Base-by-base conservation (phyloP, 2,329 filamentous ascomycete genomes). In the Fusarium redolens region DNA sequence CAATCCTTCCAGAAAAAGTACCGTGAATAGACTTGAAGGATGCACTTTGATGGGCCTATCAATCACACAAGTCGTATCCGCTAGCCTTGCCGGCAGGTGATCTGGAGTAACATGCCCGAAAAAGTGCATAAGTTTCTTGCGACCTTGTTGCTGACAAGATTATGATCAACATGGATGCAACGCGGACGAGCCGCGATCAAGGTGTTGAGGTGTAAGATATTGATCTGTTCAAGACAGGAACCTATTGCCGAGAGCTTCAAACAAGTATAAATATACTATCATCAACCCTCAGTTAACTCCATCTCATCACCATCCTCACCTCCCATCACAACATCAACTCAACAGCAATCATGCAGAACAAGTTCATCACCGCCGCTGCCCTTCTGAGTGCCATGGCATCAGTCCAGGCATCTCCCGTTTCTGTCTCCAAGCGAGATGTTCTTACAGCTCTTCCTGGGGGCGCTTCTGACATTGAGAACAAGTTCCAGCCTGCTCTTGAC, bases 401-500 rank as follows among this genome's bases (percentile, higher is more conserved):
- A 20, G 60, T 73, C 37, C 56, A 67, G 30, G 75, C 72, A 30
- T 66, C 66, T 15, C 73, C 75, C 3, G 61, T 68, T n/a, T 44
- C 25, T 28, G 33, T 58, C 7, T 41, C 69, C 25, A 67, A 76
- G 65, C 66, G 77, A 50, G 76, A 79, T 33, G 73, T 80, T 37
- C 67, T 80, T 47, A 69, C 74, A 2, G 76, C 81, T 12, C 76
- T 84, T 3, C 80, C 80, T 1, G 71, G 78, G 33, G 66, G 69
- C n/a, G 82, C 82, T 9, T 77, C 79, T 9, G 78, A 78, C 15
- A 61, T 75, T 33, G 82, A 83, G 62, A 74, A 79, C 41, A 77
- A 76, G 58, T 82, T 78, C 68, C 82, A 84, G 68, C 82, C 82
- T 13, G 64, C 77, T 13, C 75, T 83, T 7, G 82, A 84, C 74